Percentiles rank a stretch among this genome's conserved stretches.
phyloP scores from a whole-genome alignment of 345 rosid species.

The Salix caprea region DNA sequence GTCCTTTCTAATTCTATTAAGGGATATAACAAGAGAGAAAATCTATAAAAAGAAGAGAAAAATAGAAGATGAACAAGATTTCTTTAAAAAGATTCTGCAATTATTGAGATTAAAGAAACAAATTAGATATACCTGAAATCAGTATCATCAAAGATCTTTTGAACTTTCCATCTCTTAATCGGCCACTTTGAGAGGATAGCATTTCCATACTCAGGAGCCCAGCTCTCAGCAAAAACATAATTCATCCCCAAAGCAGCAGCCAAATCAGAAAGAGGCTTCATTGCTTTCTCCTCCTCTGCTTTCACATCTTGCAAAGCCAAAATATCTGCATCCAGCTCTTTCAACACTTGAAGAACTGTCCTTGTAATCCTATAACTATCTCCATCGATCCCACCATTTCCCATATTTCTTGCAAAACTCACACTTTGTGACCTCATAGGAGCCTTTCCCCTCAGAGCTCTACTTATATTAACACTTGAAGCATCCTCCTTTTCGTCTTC shows the following conservation, averaged over 20 bases:
- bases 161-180: slow-evolving; percentile 60
- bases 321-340: slow-evolving; percentile 79
- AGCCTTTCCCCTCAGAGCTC: slow-evolving; percentile 35
- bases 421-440: slow-evolving; percentile 33
- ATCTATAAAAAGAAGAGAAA: not conserved
- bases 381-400: slow-evolving; percentile 5
- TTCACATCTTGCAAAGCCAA: slow-evolving; percentile 89
- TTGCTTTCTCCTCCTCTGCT: slow-evolving; percentile 85
- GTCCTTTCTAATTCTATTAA: not conserved
- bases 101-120: not conserved
- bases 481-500: slow-evolving; percentile 41
- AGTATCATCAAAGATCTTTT: slow-evolving; percentile 76
- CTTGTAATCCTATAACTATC: slow-evolving; percentile 36
- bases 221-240: slow-evolving; percentile 91
- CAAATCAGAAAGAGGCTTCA: slow-evolving; percentile 93
- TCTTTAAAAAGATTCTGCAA: not conserved
- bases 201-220: slow-evolving; percentile 99
- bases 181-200: slow-evolving; percentile 90
- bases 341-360: slow-evolving; percentile 67
- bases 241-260: slow-evolving; percentile 83
- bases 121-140: slow-evolving; percentile 62
- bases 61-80: not conserved
- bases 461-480: slow-evolving; percentile 5
- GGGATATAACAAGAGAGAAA: not conserved
- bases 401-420: slow-evolving; percentile 24